Evolutionary conservation across 225 moss, liverwort and hornwort species (phyloP), one percentile per base, ranked within the genome.

Genomic region (Takakia lepidozioides): DNA sequence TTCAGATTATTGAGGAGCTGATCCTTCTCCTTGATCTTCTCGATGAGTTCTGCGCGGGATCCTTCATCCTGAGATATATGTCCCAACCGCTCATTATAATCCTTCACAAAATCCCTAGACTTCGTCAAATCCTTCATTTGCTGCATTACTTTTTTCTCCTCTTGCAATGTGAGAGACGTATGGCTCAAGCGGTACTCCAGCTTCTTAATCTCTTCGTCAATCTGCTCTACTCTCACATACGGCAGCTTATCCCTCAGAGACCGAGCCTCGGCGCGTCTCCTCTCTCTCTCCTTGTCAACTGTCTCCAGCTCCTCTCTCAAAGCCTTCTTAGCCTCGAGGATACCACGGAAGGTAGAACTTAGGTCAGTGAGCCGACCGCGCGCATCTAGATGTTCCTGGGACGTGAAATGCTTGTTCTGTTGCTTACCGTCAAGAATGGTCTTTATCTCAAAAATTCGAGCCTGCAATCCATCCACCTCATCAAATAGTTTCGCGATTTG

Each of bases 141-240:
- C 61, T 82, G 87, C 38, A 92, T 24, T 10, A 85, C 48, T 67
- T 92, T 87, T 66, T 92, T 92, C 59, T 87, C 92, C 70, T 92
- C 78, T 70, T 84, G 82, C 27, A 87, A 76, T 37, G 82, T 69
- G 13, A 92, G 69, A n/a, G 92, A 82, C 8, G 92, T 87, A 34
- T 92, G 92, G 2, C 59, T 47, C 60, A 80, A 81, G 29, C 64
- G 79, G 63, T 87, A 87, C 36, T 87, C 76, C 19, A 92, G 67
- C 70, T 62, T 87, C 74, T 92, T 92, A 23, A 73, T 64, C 72
- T 92, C 87, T 38, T 92, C 92, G 21, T 92, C 92, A 56, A 92
- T 62, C 66, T 92, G 87, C 66, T 92, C 92, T 46, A 87, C 69
- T 56, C 66, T 74, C 15, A 82, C 74, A 21, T 61, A 92, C 2